Evolutionary conservation across 768 basidiomycete genomes (phyloP), one percentile per base, ranked within the genome.

Genomic region (Sporobolomyces phaffii): DNA sequence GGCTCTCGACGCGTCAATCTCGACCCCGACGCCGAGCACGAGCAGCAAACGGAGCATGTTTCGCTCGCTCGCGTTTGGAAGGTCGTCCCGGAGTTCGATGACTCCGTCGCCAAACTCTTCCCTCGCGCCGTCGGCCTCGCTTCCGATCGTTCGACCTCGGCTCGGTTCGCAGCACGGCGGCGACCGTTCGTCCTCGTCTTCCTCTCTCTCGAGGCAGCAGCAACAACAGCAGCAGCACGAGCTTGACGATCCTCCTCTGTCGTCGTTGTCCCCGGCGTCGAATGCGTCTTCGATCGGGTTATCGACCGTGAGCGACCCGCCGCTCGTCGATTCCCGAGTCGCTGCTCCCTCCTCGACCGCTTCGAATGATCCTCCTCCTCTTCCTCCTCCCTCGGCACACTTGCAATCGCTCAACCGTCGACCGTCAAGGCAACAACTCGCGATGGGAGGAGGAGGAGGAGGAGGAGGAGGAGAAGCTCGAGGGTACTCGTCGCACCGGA

Each of bases 361-460:
- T n/a, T n/a, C n/a, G n/a, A n/a, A n/a, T n/a, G n/a, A n/a, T n/a
- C n/a, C n/a, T n/a, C n/a, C n/a, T n/a, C n/a, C n/a, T n/a, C n/a
- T n/a, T n/a, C n/a, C n/a, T n/a, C n/a, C n/a, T n/a, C n/a, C n/a
- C n/a, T n/a, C n/a, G n/a, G n/a, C n/a, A n/a, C n/a, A n/a, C n/a
- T n/a, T n/a, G n/a, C n/a, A n/a, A 18, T 41, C 56, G 13, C 56
- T 58, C 17, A 26, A 44, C 9, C 41, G 56, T 1, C 56, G 56
- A 5, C 56, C 56, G 18, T 58, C 56, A 6, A 26, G 56, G 5
- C 56, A 58, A 58, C 41, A 58, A 26, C 56, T 58, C 29, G 56
- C 56, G 43, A 58, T 43, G 14, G 56, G 41, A 2, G n/a, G n/a
- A n/a, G n/a, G n/a, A n/a, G n/a, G n/a, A n/a, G n/a, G n/a, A n/a